Base-by-base conservation (phyloP, 768 basidiomycete species). In the Boletus sp. region DNA sequence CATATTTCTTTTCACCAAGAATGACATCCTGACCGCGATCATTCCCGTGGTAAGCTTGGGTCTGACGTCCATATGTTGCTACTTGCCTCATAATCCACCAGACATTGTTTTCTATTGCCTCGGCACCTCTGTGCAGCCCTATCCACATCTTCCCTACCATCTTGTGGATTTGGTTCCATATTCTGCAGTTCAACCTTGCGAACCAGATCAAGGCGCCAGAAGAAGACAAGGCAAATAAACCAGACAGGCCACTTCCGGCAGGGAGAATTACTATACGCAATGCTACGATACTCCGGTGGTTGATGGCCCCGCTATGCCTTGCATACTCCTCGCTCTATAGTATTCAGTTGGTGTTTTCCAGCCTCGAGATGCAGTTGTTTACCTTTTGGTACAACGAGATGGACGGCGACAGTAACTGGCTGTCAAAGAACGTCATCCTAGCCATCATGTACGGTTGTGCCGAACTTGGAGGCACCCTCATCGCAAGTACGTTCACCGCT, bases 181-280 rank as follows among this genome's bases (percentile, higher is more conserved):
- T 79, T 15, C 64, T 81, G 3, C 77, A 77, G 44, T 78, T 75
- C 61, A 60, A 77, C 57, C 61, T 80, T 24, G 69, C 47, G 14
- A 47, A 47, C 32, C 30, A 47, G n/a, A 20, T 33, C 47, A 47
- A 32, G 6, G 32, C 30, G 18, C 6, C 32, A 8, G 73, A 74
- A 9, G 80, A 81, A 63, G 80, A 81, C 55, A 69, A 59, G 20
- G 46, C 68, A 41, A 81, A 81, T 64, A 78, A 80, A 50, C 75
- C 77, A 3, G 75, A 76, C 47, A 65, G 80, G 12, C 80, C 80
- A 0, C 60, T 81, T 18, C 79, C 79, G 0, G 67, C 80, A 7
- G 75, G 75, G 0, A 76, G 76, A 18, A 75, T 81, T n/a, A 70
- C 70, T 12, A 44, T 75, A 0, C 54, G 37, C 5, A 52, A 75